Evolutionary conservation across 176 grass and related monocot species (phyloP).

Genomic region (Olyra latifolia): DNA sequence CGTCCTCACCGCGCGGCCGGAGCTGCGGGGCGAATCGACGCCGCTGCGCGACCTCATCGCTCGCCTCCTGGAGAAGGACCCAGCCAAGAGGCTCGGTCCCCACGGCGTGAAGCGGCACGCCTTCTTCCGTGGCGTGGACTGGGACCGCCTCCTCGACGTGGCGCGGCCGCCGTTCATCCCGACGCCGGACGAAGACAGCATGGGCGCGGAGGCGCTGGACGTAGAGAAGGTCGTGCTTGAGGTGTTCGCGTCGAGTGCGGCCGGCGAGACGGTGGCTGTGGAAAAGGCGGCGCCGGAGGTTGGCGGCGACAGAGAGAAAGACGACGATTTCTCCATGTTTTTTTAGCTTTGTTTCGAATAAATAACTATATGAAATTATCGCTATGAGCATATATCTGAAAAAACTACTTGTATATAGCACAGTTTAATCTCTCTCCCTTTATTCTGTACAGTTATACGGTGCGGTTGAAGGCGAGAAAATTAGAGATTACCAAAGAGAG

Average conservation of each 20-base stretch:
- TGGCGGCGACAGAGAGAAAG: neutral
- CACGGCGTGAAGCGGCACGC: conserved; percentile 60
- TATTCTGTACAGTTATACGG: neutral
- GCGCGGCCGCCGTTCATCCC: conserved; percentile 81
- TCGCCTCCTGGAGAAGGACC: conserved; percentile 72
- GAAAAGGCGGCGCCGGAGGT: neutral
- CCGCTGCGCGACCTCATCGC: conserved; percentile 55
- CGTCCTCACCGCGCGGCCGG: conserved; percentile 51
- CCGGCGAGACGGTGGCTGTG: neutral
- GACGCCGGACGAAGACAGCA: neutral
- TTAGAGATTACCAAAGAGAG: neutral
- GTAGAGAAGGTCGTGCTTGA: conserved; percentile 68
- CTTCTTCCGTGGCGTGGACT: conserved; percentile 61
- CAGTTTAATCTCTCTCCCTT: neutral
- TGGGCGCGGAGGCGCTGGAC: conserved; percentile 33
- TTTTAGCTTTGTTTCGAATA: conserved; percentile 16
- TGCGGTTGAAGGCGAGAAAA: neutral
- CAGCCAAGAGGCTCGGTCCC: conserved; percentile 44
- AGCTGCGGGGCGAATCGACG: conserved; percentile 56
- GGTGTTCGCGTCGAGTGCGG: conserved; percentile 24
- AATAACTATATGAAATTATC: too few species aligned
- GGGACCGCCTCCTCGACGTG: conserved; percentile 60
- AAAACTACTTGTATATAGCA: neutral
- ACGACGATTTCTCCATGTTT: conserved; percentile 50
- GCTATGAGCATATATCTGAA: neutral